Base-by-base conservation (phyloP, 1,139 yeast genomes). In the Maudiozyma humilis region DNA sequence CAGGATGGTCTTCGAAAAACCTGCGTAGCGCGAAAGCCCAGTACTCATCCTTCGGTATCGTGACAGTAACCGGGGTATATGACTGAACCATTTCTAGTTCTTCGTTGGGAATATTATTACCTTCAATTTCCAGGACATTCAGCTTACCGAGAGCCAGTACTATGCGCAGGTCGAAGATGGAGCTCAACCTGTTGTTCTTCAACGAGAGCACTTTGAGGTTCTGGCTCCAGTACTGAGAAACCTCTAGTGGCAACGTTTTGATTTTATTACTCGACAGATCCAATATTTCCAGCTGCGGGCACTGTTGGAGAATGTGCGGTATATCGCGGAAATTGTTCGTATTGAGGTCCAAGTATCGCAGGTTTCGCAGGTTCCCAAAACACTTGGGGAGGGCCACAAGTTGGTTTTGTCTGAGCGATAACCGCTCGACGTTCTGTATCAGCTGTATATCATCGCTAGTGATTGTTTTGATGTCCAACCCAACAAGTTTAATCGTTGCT, bases 271-370 rank as follows among this genome's bases (percentile, higher is more conserved):
- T 67, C 29, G 89, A 79, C 25, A 85, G 63, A 60, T 86, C 94
- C 41, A 85, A 64, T 42, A 80, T 79, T 53, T 82, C 89, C 46
- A 85, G 65, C 7, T 66, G 48, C 54, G 63, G 52, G 72, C 73
- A 44, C 63, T 72, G 56, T 50, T 67, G 48, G 41, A 74, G 53
- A 4, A 71, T 69, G 2, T 56, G 51, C 0, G 93, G 88, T 42
- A 85, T 71, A 41, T 65, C 70, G 2, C 68, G 51, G 36, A 85
- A 68, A 39, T 65, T 60, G 58, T 85, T 85, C 50, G 72, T 70
- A 54, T 83, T 82, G 39, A 85, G 66, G 59, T 85, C 91, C 47
- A 85, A 65, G 53, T 80, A 82, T 43, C 76, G 69, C 45, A 84
- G 63, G 42, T 68, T 65, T 19, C 72, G 58, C 50, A 83, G 64